A percentile compares a stretch with the other conserved stretches of the same genome.
phyloP scores from a whole-genome alignment of 306 rosid species.

The Prinsepia uniflora region DNA sequence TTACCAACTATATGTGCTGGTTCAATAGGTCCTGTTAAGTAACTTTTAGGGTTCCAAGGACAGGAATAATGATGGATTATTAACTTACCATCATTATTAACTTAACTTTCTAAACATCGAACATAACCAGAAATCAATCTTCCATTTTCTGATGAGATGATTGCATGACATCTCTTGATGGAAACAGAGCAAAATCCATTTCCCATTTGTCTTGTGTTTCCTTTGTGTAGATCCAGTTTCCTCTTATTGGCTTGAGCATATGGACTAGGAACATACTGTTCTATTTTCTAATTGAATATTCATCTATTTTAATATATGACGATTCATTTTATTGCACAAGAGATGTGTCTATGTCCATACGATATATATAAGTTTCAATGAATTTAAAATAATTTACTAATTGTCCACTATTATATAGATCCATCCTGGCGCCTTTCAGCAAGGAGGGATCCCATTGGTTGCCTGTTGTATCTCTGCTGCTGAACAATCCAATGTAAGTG shows the following conservation, averaged over 20 bases:
- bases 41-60: not conserved
- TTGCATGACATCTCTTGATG: not conserved
- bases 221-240: not conserved
- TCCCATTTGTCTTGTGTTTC: not conserved
- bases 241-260: not conserved
- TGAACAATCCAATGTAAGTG: constrained; percentile 79
- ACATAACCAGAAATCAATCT: not conserved
- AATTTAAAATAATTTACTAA: constrained; percentile 18
- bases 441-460: constrained; percentile 88
- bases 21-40: not conserved
- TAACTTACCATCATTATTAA: not conserved
- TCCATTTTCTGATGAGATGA: not conserved
- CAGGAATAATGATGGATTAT: not conserved
- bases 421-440: constrained; percentile 84
- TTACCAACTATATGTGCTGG: no score
- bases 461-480: constrained; percentile 90
- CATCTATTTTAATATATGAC: no score
- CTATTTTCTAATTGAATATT: not conserved
- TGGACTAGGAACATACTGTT: not conserved
- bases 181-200: constrained; percentile 3
- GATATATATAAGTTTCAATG: not conserved
- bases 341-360: not conserved
- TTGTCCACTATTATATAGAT: constrained; percentile 51
- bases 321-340: not conserved
- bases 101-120: not conserved